These are phyloP conservation scores for Euphorbia pulcherrima DNA, from an alignment of 345 rosid genomes.

Conservation along the genomic window DNA sequence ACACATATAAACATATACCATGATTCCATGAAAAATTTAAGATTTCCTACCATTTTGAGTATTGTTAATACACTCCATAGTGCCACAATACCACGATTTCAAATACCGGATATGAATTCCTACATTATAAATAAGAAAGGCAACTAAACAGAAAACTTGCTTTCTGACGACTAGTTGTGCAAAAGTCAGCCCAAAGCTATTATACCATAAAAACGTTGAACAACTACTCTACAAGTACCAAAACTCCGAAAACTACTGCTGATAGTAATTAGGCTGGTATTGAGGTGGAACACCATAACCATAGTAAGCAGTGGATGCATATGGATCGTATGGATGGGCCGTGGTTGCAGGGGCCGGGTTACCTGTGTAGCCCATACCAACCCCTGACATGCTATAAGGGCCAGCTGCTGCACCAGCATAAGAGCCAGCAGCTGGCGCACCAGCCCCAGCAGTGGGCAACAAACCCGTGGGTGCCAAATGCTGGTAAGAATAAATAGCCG, in stretches of 20 bases:
- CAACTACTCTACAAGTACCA: background rate
- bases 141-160: constrained; percentile 10
- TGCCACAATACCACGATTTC: background rate
- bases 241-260: constrained; percentile 31
- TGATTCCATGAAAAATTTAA: background rate
- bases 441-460: constrained; percentile 33
- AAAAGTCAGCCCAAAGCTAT: constrained; percentile 2
- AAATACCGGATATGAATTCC: background rate
- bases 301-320: constrained; percentile 34
- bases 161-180: constrained; percentile 15
- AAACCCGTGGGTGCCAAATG: constrained; percentile 40
- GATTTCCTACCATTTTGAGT: background rate
- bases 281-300: constrained; percentile 45
- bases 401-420: constrained; percentile 41
- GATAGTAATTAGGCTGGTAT: constrained; percentile 46
- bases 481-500: constrained; percentile 26
- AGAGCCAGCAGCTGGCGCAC: constrained; percentile 30
- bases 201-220: constrained; percentile 9
- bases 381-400: constrained; percentile 34
- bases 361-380: constrained; percentile 30
- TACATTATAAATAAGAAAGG: constrained; percentile 1
- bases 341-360: constrained; percentile 31
- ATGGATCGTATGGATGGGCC: constrained; percentile 31
- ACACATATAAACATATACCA: background rate
- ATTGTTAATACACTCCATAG: constrained; percentile 1